These are phyloP conservation scores for Hypsizygus marmoreus DNA, from an alignment of 768 basidiomycete species.

Conservation along the genomic window DNA sequence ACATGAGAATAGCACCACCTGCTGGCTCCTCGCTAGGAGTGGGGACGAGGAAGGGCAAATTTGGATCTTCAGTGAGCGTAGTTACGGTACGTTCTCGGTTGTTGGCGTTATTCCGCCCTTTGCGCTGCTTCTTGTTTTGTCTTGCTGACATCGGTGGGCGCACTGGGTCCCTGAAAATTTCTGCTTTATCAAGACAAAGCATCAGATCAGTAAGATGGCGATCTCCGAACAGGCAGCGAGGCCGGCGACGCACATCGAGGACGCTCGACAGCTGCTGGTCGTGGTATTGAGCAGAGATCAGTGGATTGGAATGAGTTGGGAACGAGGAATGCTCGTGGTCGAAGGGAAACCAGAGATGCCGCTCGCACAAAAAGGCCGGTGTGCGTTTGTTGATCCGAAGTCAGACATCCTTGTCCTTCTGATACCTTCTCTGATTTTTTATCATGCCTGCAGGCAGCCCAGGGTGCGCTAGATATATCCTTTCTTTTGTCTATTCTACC, in stretches of 20 bases:
- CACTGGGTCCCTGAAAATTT: slow-evolving; percentile 15
- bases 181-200: slow-evolving; percentile 16
- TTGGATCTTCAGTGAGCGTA: slow-evolving; percentile 62
- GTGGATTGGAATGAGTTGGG: background rate
- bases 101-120: slow-evolving; percentile 52
- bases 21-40: slow-evolving; percentile 54
- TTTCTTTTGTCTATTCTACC: no score
- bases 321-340: slow-evolving; percentile 7
- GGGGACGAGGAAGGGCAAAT: slow-evolving; percentile 53
- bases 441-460: no score
- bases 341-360: no score
- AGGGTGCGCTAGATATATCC: no score
- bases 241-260: slow-evolving; percentile 9
- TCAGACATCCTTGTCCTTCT: no score
- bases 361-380: no score
- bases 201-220: slow-evolving; percentile 21
- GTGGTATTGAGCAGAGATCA: background rate
- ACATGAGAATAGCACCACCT: slow-evolving; percentile 32
- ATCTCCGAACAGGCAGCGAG: slow-evolving; percentile 15
- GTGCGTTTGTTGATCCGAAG: no score
- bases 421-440: no score
- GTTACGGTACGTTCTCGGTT: slow-evolving; percentile 70
- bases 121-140: slow-evolving; percentile 63
- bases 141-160: slow-evolving; percentile 52
- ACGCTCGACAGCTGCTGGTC: slow-evolving; percentile 1